Conservation (phyloP, 2,329 filamentous ascomycete genomes). For the Cryphonectria parasitica region DNA sequence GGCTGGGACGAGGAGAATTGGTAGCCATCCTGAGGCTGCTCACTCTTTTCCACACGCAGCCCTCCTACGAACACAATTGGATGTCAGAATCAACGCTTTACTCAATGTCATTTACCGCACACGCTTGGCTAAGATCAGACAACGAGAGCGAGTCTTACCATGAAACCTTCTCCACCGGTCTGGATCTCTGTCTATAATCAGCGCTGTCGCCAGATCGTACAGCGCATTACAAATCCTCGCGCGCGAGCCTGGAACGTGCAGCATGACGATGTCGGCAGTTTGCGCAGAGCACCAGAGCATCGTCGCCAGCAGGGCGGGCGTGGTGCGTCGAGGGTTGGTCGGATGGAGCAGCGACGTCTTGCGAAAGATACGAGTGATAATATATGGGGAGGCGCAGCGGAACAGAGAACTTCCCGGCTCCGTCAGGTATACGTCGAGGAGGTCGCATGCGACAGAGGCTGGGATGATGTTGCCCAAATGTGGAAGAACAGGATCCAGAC, state of each 20-base stretch:
- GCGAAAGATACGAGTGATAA: constrained; percentile 51
- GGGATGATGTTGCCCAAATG: constrained; percentile 45
- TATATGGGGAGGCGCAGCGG: constrained; percentile 50
- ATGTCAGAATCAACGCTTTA: not conserved
- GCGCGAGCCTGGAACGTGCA: constrained; percentile 46
- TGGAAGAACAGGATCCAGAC: constrained; percentile 46
- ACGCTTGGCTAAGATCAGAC: no score
- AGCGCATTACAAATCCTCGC: constrained; percentile 44
- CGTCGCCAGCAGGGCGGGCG: constrained; percentile 49
- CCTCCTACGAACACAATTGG: constrained; percentile 34
- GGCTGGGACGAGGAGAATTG: constrained; percentile 35
- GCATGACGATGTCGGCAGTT: constrained; percentile 49
- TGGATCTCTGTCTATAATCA: constrained; percentile 42
- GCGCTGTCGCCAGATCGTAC: constrained; percentile 42
- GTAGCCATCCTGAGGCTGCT: constrained; percentile 36
- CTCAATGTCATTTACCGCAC: not conserved
- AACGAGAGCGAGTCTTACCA: constrained; percentile 30
- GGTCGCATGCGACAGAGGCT: constrained; percentile 47
- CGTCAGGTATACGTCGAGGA: constrained; percentile 53
- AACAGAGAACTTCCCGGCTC: constrained; percentile 49
- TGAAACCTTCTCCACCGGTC: constrained; percentile 44
- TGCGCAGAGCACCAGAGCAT: constrained; percentile 54
- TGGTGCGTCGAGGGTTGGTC: constrained; percentile 44
- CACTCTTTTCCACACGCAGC: constrained; percentile 38
- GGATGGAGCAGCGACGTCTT: constrained; percentile 48